Evolutionary conservation across 208 protist species (phyloP).

Genomic region (Tritrichomonas musculus): DNA sequence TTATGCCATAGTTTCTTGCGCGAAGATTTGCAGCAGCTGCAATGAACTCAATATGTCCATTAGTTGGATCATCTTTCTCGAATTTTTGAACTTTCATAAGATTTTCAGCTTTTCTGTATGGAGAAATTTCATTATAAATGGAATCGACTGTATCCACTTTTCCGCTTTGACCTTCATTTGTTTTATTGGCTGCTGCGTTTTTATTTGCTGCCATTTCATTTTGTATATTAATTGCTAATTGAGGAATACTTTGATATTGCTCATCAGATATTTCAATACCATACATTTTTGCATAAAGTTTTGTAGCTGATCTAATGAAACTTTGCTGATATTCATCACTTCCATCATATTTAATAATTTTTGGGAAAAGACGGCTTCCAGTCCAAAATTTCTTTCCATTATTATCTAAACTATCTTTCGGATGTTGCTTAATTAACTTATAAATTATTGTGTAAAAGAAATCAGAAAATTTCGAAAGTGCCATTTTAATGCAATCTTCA

Average conservation of each 20-base stretch:
- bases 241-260: too few relatives aligned
- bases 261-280: background rate
- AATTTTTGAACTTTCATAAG: slow-evolving; percentile 50
- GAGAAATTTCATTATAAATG: too few relatives aligned
- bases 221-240: background rate
- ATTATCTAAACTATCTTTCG: background rate
- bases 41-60: slow-evolving; percentile 60
- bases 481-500: background rate
- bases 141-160: too few relatives aligned
- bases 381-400: background rate
- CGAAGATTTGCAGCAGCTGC: slow-evolving; percentile 58
- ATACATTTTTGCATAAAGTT: background rate
- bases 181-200: too few relatives aligned
- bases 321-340: background rate
- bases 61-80: slow-evolving; percentile 68
- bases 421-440: background rate
- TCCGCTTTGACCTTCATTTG: too few relatives aligned
- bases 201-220: too few relatives aligned
- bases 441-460: background rate
- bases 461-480: background rate
- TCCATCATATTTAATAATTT: background rate
- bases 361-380: background rate
- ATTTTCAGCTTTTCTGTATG: too few relatives aligned
- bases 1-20: slow-evolving; percentile 55
- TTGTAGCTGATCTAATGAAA: background rate